These are phyloP conservation scores for Beta corolliflora DNA, from an alignment of 179 eudicot species.

Conservation along the genomic window DNA sequence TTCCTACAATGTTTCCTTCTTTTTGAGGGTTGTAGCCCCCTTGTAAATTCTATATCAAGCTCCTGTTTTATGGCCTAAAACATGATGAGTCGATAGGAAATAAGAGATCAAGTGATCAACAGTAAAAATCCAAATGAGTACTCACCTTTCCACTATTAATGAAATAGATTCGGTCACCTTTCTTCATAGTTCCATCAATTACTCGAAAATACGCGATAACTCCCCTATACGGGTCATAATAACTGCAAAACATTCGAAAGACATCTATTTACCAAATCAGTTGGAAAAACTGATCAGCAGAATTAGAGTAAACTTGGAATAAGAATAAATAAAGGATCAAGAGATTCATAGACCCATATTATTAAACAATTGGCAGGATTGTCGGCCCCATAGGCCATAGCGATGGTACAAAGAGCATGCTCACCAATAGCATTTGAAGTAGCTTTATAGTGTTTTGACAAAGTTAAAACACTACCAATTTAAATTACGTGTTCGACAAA, in stretches of 20 bases:
- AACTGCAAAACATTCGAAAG: constrained; percentile 58
- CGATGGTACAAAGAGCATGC: not conserved
- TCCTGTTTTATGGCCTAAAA: not conserved
- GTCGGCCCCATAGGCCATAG: not conserved
- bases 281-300: not conserved
- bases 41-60: not conserved
- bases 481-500: too few species aligned
- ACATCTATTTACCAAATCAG: constrained; percentile 25
- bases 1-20: not conserved
- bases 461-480: too few species aligned
- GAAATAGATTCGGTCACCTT: constrained; percentile 84
- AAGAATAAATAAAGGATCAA: not conserved
- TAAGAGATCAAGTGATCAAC: not conserved
- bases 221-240: constrained; percentile 92
- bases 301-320: not conserved
- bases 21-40: not conserved
- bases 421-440: not conserved
- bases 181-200: constrained; percentile 86
- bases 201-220: constrained; percentile 92
- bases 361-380: not conserved
- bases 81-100: not conserved
- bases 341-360: not conserved
- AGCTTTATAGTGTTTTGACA: too few species aligned
- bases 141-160: constrained; percentile 90
- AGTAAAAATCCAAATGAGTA: constrained; percentile 1